phyloP scores from a whole-genome alignment of 441 rosid species.

The Populus tomentosa region DNA sequence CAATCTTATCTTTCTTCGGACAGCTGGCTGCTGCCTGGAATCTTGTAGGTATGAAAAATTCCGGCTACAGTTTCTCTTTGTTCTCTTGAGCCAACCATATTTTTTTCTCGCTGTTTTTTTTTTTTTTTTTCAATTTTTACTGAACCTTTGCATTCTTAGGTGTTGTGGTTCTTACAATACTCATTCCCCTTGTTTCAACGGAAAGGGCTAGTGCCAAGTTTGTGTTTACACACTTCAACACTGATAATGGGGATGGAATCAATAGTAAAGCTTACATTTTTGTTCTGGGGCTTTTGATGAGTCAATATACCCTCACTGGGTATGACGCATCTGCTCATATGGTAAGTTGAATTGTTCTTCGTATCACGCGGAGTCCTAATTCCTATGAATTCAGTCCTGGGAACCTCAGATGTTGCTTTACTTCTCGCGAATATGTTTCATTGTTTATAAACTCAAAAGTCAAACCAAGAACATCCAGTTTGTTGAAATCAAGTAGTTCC shows the following conservation, averaged over 20 bases:
- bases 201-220: slow-evolving; percentile 86
- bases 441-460: not conserved
- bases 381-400: not conserved
- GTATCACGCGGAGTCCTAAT: not conserved
- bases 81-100: not conserved
- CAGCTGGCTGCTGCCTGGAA: slow-evolving; percentile 95
- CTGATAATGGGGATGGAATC: slow-evolving; percentile 78
- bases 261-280: slow-evolving; percentile 65
- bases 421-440: not conserved
- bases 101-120: not conserved
- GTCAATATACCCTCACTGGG: slow-evolving; percentile 88
- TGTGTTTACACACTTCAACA: slow-evolving; percentile 83
- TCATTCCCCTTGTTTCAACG: slow-evolving; percentile 72
- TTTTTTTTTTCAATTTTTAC: not conserved
- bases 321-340: slow-evolving; percentile 98
- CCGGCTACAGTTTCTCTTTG: not conserved
- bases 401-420: not conserved
- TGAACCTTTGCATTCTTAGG: slow-evolving; percentile 37
- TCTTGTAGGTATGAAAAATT: slow-evolving; percentile 51
- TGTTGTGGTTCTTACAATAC: slow-evolving; percentile 74
- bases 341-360: slow-evolving; percentile 40
- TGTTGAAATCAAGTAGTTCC: not conserved
- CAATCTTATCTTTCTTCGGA: slow-evolving; percentile 71
- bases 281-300: slow-evolving; percentile 91
- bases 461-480: not conserved